Percentiles rank a stretch among this genome's conserved stretches.
Conservation (phyloP, 345 rosid genomes). For the Eucalyptus sideroxylon region DNA sequence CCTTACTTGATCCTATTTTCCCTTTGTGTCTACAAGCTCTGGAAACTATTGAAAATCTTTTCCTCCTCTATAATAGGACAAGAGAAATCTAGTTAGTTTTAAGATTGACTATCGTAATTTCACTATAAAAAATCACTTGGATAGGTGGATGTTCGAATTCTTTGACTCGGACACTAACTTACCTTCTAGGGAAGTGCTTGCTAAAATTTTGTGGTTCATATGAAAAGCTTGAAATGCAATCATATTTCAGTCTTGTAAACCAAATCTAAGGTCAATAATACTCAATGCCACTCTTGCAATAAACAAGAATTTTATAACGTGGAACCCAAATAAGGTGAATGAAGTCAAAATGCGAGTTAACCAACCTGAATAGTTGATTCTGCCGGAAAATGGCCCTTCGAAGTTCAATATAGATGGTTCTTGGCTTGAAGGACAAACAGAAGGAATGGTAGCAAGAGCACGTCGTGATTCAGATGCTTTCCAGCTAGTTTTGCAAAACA, state of each 20-base stretch:
- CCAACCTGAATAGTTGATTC: not conserved
- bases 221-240: not conserved
- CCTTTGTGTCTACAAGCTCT: not conserved
- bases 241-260: not conserved
- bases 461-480: accelerated
- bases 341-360: not conserved
- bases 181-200: not conserved
- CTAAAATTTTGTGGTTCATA: not conserved
- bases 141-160: not conserved
- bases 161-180: not conserved
- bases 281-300: not conserved
- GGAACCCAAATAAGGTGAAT: not conserved
- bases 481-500: not conserved
- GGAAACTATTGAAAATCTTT: not conserved
- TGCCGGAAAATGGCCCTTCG: not conserved
- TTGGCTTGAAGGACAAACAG: not conserved
- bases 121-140: not conserved
- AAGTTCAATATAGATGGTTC: not conserved
- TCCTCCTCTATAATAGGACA: not conserved
- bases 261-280: not conserved
- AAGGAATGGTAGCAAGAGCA: not conserved
- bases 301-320: not conserved
- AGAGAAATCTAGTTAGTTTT: not conserved
- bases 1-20: not conserved
- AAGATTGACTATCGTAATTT: no score